Conservation (phyloP, 2,329 filamentous ascomycete genomes). For the Colletotrichum salicis region DNA sequence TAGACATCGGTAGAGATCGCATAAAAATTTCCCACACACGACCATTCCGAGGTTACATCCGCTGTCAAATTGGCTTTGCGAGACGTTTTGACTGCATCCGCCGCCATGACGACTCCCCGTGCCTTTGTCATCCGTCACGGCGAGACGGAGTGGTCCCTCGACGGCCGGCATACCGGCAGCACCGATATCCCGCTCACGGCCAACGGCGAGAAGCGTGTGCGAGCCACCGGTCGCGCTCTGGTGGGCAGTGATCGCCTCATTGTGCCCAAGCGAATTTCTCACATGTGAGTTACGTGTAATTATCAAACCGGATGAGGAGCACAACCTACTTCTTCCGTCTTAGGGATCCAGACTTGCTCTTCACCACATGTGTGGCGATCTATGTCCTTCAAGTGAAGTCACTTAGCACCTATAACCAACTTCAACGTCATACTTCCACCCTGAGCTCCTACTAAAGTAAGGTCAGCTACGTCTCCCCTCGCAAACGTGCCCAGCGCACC, state of each 20-base stretch:
- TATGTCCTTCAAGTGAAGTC: neutral
- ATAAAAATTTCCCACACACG: conserved; percentile 13
- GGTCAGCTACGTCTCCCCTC: conserved; percentile 82
- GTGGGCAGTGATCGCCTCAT: conserved; percentile 88
- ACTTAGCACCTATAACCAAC: neutral
- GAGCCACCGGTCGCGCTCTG: conserved; percentile 82
- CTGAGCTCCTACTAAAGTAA: neutral
- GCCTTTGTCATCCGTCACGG: conserved; percentile 89
- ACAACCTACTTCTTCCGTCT: neutral
- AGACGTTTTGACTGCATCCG: neutral
- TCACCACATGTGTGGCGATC: neutral
- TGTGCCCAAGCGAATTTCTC: conserved; percentile 81
- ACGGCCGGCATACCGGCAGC: conserved; percentile 83
- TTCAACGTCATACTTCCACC: neutral
- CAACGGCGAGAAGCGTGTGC: conserved; percentile 81
- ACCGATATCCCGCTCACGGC: conserved; percentile 88
- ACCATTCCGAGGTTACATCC: conserved; percentile 9
- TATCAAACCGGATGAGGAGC: neutral
- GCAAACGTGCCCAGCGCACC: conserved; percentile 86
- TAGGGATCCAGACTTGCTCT: neutral
- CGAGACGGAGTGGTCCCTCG: conserved; percentile 95
- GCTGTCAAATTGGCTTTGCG: neutral
- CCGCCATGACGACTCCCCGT: conserved; percentile 64
- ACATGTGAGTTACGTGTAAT: conserved; percentile 70
- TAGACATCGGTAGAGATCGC: conserved; percentile 4